Evolutionary conservation across 2,329 filamentous ascomycete genomes (phyloP).

Genomic region (Conoideocrella luteorostrata): DNA sequence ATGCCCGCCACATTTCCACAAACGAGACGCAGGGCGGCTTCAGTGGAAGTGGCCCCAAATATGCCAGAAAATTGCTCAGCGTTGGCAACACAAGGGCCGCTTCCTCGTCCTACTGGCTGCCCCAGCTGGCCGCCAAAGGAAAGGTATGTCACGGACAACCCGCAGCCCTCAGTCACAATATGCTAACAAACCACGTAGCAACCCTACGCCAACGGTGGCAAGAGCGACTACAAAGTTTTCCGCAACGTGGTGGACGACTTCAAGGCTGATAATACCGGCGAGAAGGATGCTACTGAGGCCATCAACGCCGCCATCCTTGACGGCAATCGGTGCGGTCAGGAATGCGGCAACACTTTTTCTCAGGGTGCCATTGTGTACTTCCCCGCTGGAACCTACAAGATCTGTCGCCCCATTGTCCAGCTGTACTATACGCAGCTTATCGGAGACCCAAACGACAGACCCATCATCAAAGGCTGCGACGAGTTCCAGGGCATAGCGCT

Average conservation of each 20-base stretch:
- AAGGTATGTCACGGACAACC: too few relatives aligned
- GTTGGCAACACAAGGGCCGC: too few relatives aligned
- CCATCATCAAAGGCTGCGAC: constrained; percentile 47
- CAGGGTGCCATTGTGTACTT: constrained; percentile 21
- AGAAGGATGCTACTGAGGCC: constrained; percentile 47
- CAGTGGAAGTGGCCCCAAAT: too few relatives aligned
- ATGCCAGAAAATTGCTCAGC: too few relatives aligned
- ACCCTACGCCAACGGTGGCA: too few relatives aligned
- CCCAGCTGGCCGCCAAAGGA: too few relatives aligned
- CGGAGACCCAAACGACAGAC: constrained; percentile 19
- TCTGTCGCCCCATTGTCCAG: constrained; percentile 50
- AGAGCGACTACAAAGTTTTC: background rate
- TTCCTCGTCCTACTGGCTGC: too few relatives aligned
- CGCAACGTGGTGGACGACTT: constrained; percentile 36
- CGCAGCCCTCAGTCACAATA: too few relatives aligned
- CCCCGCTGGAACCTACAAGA: constrained; percentile 46
- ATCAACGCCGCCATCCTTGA: constrained; percentile 40
- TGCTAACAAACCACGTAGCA: too few relatives aligned
- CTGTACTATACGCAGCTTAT: constrained; percentile 60
- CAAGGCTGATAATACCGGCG: constrained; percentile 20
- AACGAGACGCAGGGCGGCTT: too few relatives aligned
- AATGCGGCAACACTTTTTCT: constrained; percentile 24
- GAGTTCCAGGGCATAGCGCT: too few relatives aligned
- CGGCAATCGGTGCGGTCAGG: constrained; percentile 26
- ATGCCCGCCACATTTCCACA: too few relatives aligned